Evolutionary conservation across 805 yeast species (phyloP), one percentile per base, ranked within the genome.

Genomic region (Candida chauliodis): DNA sequence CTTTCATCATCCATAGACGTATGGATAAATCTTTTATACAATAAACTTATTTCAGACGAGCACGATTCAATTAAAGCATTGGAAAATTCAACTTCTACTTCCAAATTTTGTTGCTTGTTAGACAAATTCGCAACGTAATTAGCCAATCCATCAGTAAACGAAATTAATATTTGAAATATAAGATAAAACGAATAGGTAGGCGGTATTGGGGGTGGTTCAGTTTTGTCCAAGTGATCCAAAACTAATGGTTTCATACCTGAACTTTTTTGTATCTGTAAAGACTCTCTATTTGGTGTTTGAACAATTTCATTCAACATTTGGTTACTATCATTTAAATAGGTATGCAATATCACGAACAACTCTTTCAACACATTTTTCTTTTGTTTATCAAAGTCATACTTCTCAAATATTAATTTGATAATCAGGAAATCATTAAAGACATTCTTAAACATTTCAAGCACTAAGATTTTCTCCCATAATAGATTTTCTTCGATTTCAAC

Each of bases 161-260:
- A 56, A 35, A 71, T 69, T 2, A 81, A 49, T 25, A 81, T 70
- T 11, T 68, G 66, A 34, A 80, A 62, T 0, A 84, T 69, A 23
- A 91, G 66, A 53, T 76, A 63, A 1, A 78, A 57, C 42, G 63
- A 43, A 40, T 93, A 90, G 0, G 82, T 73, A 5, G 66, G 66
- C 2, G 93, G 85, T 10, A 63, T 46, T 1, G 66, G 51, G 0
- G 96, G 96, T 0, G 96, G 81, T 19, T 85, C 95, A 0, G 65
- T 49, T 51, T 89, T 89, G 53, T 91, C 98, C 17, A 93, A 68
- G 37, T 81, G 75, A 40, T 91, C 96, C 21, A 90, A 66, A 40
- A 79, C 73, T 10, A 79, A 63, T 0, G 81, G 67, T 47, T 78
- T 76, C 33, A 74, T 58, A 2, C 66, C 52, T 0, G 85, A 74